Evolutionary conservation across 164 flowering plant genomes (phyloP).

Genomic region (Berberis vulgaris): DNA sequence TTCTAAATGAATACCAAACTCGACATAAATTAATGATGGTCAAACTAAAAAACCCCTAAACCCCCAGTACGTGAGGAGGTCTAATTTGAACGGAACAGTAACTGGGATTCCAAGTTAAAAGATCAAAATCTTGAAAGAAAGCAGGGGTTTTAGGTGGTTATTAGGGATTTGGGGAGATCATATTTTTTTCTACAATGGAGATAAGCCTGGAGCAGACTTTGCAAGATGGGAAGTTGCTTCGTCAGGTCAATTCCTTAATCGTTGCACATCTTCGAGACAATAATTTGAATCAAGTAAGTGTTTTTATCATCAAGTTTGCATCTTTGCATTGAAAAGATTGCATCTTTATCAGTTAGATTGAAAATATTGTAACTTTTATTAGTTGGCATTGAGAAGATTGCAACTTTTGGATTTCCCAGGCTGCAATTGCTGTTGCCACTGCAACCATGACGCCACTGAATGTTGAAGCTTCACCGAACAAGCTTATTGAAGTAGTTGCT

Average conservation of each 20-base stretch:
- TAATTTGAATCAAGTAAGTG: constrained; percentile 54
- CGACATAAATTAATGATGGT: too few relatives aligned
- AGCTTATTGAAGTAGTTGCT: constrained; percentile 66
- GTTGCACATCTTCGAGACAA: constrained; percentile 83
- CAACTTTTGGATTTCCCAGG: constrained; percentile 25
- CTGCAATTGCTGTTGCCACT: constrained; percentile 74
- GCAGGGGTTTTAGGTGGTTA: neutral
- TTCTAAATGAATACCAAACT: too few relatives aligned
- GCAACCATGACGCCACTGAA: constrained; percentile 84
- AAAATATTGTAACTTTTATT: neutral
- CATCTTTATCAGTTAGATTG: neutral
- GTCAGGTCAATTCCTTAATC: constrained; percentile 56
- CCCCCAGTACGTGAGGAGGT: too few relatives aligned
- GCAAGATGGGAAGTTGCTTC: constrained; percentile 59
- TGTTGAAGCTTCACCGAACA: constrained; percentile 56
- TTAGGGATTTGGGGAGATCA: neutral
- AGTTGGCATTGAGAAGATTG: neutral
- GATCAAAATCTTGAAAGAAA: too few relatives aligned
- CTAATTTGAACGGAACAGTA: too few relatives aligned
- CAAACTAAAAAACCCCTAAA: too few relatives aligned
- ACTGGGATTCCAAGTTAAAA: too few relatives aligned
- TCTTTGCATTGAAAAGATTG: neutral
- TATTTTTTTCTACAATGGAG: constrained; percentile 13
- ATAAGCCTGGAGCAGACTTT: constrained; percentile 48
- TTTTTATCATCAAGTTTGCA: neutral